These are phyloP conservation scores for Papiliotrema terrestris DNA, from an alignment of 1,284 basidiomycete genomes.

Conservation along the genomic window DNA sequence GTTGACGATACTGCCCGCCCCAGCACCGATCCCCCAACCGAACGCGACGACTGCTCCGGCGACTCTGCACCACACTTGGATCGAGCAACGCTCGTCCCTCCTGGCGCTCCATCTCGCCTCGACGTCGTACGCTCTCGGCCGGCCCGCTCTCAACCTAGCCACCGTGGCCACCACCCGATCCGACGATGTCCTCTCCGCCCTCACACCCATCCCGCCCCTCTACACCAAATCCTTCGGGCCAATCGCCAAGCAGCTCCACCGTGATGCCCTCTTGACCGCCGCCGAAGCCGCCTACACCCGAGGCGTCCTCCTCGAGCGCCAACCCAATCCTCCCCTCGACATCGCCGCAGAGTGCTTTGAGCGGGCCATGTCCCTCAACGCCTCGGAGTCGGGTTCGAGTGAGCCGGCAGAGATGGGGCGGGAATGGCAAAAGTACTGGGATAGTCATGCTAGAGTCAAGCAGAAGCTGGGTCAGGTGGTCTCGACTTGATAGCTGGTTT, in stretches of 20 bases:
- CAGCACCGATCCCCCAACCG: slow-evolving; percentile 39
- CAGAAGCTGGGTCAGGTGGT: slow-evolving; percentile 24
- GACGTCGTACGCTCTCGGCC: slow-evolving; percentile 58
- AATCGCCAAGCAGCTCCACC: slow-evolving; percentile 24
- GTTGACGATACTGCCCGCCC: slow-evolving; percentile 72
- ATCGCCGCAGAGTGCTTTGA: slow-evolving; percentile 58
- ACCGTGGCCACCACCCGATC: slow-evolving; percentile 62
- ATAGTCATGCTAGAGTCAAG: slow-evolving; percentile 38
- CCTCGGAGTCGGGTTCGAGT: slow-evolving; percentile 49
- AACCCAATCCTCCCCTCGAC: slow-evolving; percentile 50
- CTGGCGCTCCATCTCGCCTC: slow-evolving; percentile 71
- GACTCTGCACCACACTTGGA: slow-evolving; percentile 59
- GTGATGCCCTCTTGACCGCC: slow-evolving; percentile 51
- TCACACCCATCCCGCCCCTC: slow-evolving; percentile 52
- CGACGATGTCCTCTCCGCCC: slow-evolving; percentile 60
- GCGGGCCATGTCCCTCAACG: slow-evolving; percentile 52
- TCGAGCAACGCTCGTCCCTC: slow-evolving; percentile 68
- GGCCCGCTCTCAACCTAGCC: slow-evolving; percentile 56
- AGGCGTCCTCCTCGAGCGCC: slow-evolving; percentile 52
- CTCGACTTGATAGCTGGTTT: background rate
- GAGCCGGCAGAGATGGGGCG: slow-evolving; percentile 32
- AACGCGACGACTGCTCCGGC: slow-evolving; percentile 60
- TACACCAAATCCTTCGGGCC: slow-evolving; percentile 20
- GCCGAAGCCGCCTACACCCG: slow-evolving; percentile 50
- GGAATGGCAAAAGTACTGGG: slow-evolving; percentile 43